A percentile compares a stretch with the other conserved stretches of the same genome.
Conservation (phyloP, 805 yeast species). For the Nakazawaea molendinolei region DNA sequence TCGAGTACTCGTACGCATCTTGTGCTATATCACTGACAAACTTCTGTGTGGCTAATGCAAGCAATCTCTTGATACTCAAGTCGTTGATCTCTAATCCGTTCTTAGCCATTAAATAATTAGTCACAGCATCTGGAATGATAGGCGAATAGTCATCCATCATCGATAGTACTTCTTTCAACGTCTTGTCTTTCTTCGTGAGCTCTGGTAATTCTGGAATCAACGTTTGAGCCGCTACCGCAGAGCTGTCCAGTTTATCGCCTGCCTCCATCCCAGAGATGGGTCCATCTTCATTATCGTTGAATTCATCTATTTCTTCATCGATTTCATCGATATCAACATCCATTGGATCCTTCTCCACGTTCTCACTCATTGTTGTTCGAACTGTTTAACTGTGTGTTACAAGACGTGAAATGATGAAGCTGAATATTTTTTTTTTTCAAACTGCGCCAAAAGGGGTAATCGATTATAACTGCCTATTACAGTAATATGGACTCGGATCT, state of each 20-base stretch:
- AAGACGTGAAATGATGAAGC: too few species aligned
- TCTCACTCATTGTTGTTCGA: constrained; percentile 5
- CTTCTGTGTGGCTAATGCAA: constrained; percentile 94
- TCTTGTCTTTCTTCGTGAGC: constrained; percentile 70
- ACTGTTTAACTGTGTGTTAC: too few species aligned
- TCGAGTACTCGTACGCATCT: constrained; percentile 92
- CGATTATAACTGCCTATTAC: background rate
- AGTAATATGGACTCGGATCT: too few species aligned
- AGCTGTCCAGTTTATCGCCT: background rate
- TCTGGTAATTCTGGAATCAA: constrained; percentile 53
- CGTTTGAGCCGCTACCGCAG: constrained; percentile 12
- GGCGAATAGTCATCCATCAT: constrained; percentile 95
- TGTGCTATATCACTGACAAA: constrained; percentile 91
- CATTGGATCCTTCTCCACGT: constrained; percentile 8
- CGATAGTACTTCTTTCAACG: constrained; percentile 75
- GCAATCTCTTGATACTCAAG: constrained; percentile 66
- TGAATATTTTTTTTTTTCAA: constrained; percentile 1
- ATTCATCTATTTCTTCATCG: constrained; percentile 12
- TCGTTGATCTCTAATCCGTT: constrained; percentile 83
- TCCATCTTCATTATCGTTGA: constrained; percentile 10
- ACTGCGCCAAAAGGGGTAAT: background rate
- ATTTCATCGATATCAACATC: constrained; percentile 8
- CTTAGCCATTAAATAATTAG: constrained; percentile 82
- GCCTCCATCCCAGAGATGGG: background rate
- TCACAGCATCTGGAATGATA: constrained; percentile 92